Percentiles rank a stretch among this genome's conserved stretches.
Evolutionary conservation across 75 land plant genomes (phyloP).

Genomic region (Picea glauca): DNA sequence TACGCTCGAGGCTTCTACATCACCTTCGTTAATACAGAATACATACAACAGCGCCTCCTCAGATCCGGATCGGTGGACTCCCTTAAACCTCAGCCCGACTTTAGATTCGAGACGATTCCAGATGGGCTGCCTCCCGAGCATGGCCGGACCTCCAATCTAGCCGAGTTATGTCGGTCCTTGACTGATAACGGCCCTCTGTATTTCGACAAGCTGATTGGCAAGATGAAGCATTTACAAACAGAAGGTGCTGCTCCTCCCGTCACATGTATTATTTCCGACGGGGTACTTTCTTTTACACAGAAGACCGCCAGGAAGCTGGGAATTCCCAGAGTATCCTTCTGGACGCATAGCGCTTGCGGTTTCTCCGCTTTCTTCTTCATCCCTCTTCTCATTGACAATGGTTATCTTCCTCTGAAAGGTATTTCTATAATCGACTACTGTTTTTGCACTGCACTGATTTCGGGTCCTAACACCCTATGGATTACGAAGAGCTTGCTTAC

Average conservation of each 20-base stretch:
- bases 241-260: slow-evolving; percentile 24
- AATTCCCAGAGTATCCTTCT: slow-evolving; percentile 31
- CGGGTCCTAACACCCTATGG: too few relatives aligned
- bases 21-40: slow-evolving; percentile 5
- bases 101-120: slow-evolving; percentile 22
- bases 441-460: background rate
- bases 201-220: slow-evolving; percentile 16
- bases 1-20: background rate
- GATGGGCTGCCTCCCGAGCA: slow-evolving; percentile 23
- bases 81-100: background rate
- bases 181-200: background rate
- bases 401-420: slow-evolving; percentile 17
- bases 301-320: slow-evolving; percentile 35
- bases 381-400: slow-evolving; percentile 12
- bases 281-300: slow-evolving; percentile 29
- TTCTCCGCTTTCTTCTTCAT: slow-evolving; percentile 19
- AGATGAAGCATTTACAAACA: background rate
- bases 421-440: background rate
- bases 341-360: slow-evolving; percentile 52
- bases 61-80: background rate
- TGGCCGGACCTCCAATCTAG: slow-evolving; percentile 20
- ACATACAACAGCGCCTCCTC: background rate
- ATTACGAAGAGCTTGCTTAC: too few relatives aligned
- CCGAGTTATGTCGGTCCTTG: slow-evolving; percentile 21
- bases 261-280: slow-evolving; percentile 40